Evolutionary conservation across 345 rosid species (phyloP).

Genomic region (Boechera divaricarpa): DNA sequence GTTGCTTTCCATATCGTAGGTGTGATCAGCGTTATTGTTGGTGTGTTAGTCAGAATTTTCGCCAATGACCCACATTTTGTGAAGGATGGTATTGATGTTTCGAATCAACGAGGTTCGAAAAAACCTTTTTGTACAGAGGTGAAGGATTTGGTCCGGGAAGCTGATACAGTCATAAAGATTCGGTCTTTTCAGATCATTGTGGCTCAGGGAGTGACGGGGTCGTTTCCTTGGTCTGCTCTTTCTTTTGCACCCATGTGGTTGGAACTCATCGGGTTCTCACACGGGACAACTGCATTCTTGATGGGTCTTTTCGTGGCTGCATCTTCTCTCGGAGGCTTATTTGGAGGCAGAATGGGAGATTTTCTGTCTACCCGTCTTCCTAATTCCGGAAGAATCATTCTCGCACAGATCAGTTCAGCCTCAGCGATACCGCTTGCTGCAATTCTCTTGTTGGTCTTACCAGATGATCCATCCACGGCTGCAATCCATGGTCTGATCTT

Average conservation of each 20-base stretch:
- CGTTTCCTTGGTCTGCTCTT: conserved; percentile 93
- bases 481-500: conserved; percentile 61
- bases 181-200: conserved; percentile 87
- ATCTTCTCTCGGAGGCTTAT: conserved; percentile 79
- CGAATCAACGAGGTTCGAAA: conserved; percentile 46
- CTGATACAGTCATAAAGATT: conserved; percentile 60
- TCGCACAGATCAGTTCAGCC: conserved; percentile 88
- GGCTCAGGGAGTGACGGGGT: conserved; percentile 84
- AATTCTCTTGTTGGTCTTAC: conserved; percentile 69
- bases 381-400: conserved; percentile 80
- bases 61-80: conserved; percentile 76
- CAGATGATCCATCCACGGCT: conserved; percentile 75
- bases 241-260: conserved; percentile 93
- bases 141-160: conserved; percentile 62
- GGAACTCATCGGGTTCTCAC: conserved; percentile 90
- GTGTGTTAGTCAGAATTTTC: conserved; percentile 64
- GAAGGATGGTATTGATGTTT: conserved; percentile 41
- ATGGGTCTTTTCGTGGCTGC: conserved; percentile 67
- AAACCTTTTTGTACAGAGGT: conserved; percentile 64
- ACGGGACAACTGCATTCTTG: conserved; percentile 66
- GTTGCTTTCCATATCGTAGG: conserved; percentile 84
- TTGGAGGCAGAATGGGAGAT: conserved; percentile 92
- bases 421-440: conserved; percentile 91
- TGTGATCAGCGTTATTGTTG: conserved; percentile 69
- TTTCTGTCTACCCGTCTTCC: conserved; percentile 65